A percentile compares a stretch with the other conserved stretches of the same genome.
phyloP scores from a whole-genome alignment of 2,329 filamentous ascomycete species.

The Bipolaris victoriae region DNA sequence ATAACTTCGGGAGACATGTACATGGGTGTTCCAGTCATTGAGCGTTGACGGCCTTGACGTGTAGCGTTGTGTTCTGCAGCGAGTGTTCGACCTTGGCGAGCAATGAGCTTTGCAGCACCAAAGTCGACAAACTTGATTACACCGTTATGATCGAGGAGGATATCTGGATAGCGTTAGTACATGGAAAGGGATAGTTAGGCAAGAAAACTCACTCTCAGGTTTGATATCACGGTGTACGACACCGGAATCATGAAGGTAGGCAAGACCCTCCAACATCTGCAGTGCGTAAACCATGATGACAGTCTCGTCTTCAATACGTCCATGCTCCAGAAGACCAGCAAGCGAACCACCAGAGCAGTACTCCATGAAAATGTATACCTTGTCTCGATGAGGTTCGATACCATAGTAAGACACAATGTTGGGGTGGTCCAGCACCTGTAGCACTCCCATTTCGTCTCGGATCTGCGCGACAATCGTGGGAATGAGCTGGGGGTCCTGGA shows the following conservation, averaged over 20 bases:
- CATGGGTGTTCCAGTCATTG: conserved; percentile 98
- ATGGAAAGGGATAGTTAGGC: background rate
- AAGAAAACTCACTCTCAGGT: conserved; percentile 76
- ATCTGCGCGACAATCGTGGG: conserved; percentile 94
- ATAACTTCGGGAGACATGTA: conserved; percentile 99
- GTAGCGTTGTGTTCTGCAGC: conserved; percentile 66
- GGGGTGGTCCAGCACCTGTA: conserved; percentile 94
- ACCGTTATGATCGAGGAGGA: conserved; percentile 94
- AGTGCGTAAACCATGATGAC: conserved; percentile 96
- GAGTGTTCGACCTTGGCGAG: conserved; percentile 87
- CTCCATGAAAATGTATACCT: conserved; percentile 99
- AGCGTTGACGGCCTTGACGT: conserved; percentile 68
- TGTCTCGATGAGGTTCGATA: conserved; percentile 96
- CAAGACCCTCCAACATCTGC: conserved; percentile 91
- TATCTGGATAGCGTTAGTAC: conserved; percentile 59
- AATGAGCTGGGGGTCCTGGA: conserved; percentile 95
- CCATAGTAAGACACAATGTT: conserved; percentile 98
- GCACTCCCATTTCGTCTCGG: conserved; percentile 93
- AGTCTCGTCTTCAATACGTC: conserved; percentile 95
- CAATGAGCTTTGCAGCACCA: conserved; percentile 95
- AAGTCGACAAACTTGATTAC: conserved; percentile 99
- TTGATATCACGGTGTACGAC: conserved; percentile 98
- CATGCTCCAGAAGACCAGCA: conserved; percentile 87
- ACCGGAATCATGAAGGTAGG: conserved; percentile 87
- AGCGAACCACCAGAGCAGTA: conserved; percentile 96